Base-by-base conservation (phyloP, 495 filamentous ascomycete species). In the Lichina pygmaea region DNA sequence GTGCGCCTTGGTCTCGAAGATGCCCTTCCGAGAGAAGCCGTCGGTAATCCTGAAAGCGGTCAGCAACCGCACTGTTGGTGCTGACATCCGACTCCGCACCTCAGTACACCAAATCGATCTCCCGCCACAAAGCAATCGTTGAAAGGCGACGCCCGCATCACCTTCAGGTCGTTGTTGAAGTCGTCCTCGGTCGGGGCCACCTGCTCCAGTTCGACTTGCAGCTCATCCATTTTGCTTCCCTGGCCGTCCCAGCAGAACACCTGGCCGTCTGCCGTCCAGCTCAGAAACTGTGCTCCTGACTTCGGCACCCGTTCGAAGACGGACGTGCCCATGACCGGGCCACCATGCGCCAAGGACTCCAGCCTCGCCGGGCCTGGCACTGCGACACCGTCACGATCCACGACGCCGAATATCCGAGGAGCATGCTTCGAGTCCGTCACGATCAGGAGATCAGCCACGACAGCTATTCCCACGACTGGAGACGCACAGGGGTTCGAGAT, bases 51-150 rank as follows among this genome's bases (percentile, higher is more conserved):
- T 70, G 49, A 38, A 44, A 2, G 31, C 5, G 24, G 44, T 7
- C 10, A 33, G 17, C 34, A 32, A 43, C 5, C 3, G 42, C 13
- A n/a, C 17, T 38, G 8, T 38, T 11, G 12, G n/a, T 34, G 15
- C n/a, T 30, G 41, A 39, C 16, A 33, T 34, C 9, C 8, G 42
- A n/a, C 24, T 15, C 34, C 60, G 52, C 64, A 78, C 75, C 78
- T 71, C 41, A 95, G 58, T 37, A 86, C 71, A 41, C 89, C 89
- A 46, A 77, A 69, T 55, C 73, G 84, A 60, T 95, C 91, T 6
- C 86, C 89, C 12, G 79, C 71, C 7, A 86, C 65, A 44, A 94
- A 72, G 47, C 71, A 67, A 16, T 70, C 64, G 34, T 70, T 73
- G 32, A 70, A 62, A 41, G 62, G 59, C 0, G 70, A 72, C 34